Percentiles rank a stretch among this genome's conserved stretches.
Evolutionary conservation across 306 rosid species (phyloP).

Genomic region (Parietaria judaica): DNA sequence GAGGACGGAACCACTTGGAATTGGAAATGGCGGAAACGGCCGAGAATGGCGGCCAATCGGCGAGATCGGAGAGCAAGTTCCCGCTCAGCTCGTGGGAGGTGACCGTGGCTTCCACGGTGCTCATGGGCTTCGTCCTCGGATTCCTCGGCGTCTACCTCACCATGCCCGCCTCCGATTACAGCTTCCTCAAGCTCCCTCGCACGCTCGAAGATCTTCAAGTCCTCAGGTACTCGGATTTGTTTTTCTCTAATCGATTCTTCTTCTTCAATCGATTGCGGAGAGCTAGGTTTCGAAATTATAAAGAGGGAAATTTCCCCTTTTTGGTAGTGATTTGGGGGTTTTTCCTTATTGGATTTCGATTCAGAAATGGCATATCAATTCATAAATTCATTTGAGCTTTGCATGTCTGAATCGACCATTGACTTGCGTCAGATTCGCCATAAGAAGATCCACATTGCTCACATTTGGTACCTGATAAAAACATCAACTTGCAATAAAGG

Average conservation of each 20-base stretch:
- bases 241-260: background rate
- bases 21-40: conserved; percentile 17
- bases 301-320: no score
- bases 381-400: no score
- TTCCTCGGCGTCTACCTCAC: conserved; percentile 64
- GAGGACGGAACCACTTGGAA: background rate
- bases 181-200: conserved; percentile 94
- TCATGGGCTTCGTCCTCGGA: conserved; percentile 42
- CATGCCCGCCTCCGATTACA: conserved; percentile 90
- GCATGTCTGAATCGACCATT: no score
- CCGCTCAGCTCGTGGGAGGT: conserved; percentile 64
- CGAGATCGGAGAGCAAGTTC: conserved; percentile 23
- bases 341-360: no score
- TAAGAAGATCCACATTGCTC: no score
- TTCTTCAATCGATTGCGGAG: background rate
- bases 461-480: no score
- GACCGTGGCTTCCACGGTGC: conserved; percentile 53
- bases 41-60: conserved; percentile 14
- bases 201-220: conserved; percentile 77
- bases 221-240: conserved; percentile 37
- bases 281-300: no score
- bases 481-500: no score
- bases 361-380: no score
- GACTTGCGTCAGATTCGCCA: no score
- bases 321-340: no score